Evolutionary conservation across 257 asterid species (phyloP), one percentile per base, ranked within the genome.

Genomic region (Solanum sejunctum): DNA sequence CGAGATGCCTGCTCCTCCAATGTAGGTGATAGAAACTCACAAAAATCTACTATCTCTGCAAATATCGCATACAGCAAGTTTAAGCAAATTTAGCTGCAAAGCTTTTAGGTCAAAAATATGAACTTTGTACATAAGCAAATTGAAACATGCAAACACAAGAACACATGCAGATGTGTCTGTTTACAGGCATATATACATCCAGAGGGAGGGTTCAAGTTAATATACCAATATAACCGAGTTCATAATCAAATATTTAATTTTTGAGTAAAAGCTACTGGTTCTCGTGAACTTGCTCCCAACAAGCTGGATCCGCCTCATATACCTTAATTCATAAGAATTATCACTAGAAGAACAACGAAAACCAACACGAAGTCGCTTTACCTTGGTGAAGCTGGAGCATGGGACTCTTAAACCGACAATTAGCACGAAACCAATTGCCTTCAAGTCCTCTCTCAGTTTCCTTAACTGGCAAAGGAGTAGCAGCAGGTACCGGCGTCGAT

Each of bases 301-400:
- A 45, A 45, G 11, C 12, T 45, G 67, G 67, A n/a, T 60, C 54
- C 58, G 16, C 81, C 17, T 12, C 17, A 4, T 7, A 52, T 47
- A 47, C 9, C 47, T 43, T 5, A 11, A 51, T 52, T 54, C 16
- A 54, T 61, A 12, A 8, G 13, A 64, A 23, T 43, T 23, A 72
- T 72, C 28, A 72, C 18, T 28, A 70, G 58, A 72, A 73, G 81
- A 32, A 32, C 47, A 63, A 71, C 32, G 51, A 36, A 69, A 32
- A 69, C 51, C 49, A 7, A 47, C 2, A 73, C 81, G 4, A 47
- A n/a, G 13, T 73, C 18, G 58, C 1, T 47, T 80, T 71, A 97
- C 99, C 99, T 90, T 92, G 93, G 83, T 97, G 99, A 81, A 97
- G 98, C 86, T 94, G 93, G 56, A 97, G 95, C 98, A 95, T 93